Percentiles rank a stretch among this genome's conserved stretches.
Conservation (phyloP, 495 filamentous ascomycete genomes). For the Neurospora africana region DNA sequence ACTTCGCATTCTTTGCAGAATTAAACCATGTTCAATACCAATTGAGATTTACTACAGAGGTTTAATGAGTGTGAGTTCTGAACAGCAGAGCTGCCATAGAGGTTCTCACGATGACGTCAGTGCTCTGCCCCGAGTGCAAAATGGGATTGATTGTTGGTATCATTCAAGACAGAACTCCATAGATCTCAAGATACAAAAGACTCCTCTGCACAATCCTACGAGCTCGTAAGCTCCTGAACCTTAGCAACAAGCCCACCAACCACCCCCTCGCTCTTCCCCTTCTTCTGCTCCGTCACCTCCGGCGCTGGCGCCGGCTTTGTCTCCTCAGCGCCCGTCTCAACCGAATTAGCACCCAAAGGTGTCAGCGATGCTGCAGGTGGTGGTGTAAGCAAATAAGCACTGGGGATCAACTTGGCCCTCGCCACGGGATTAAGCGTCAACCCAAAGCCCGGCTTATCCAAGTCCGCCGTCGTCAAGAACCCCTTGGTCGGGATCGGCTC, state of each 20-base stretch:
- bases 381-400: slow-evolving; percentile 57
- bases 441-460: slow-evolving; percentile 88
- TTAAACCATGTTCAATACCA: neutral
- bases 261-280: slow-evolving; percentile 10
- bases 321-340: slow-evolving; percentile 3
- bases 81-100: neutral
- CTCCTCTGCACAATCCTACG: neutral
- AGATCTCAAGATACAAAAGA: neutral
- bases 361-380: slow-evolving; percentile 52
- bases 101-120: neutral
- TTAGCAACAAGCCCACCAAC: slow-evolving; percentile 13
- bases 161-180: neutral
- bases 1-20: neutral
- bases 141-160: neutral
- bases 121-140: neutral
- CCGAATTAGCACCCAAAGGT: slow-evolving; percentile 15
- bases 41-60: neutral
- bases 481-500: slow-evolving; percentile 81
- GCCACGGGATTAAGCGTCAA: slow-evolving; percentile 74
- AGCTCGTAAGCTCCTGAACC: slow-evolving; percentile 8
- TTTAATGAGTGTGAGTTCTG: neutral
- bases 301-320: slow-evolving; percentile 3
- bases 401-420: slow-evolving; percentile 58
- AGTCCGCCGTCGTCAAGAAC: slow-evolving; percentile 60
- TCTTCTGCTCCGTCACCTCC: slow-evolving; percentile 4